Percentiles rank a stretch among this genome's conserved stretches.
phyloP scores from a whole-genome alignment of 2,329 filamentous ascomycete genomes.

The Aspergillus sp. region DNA sequence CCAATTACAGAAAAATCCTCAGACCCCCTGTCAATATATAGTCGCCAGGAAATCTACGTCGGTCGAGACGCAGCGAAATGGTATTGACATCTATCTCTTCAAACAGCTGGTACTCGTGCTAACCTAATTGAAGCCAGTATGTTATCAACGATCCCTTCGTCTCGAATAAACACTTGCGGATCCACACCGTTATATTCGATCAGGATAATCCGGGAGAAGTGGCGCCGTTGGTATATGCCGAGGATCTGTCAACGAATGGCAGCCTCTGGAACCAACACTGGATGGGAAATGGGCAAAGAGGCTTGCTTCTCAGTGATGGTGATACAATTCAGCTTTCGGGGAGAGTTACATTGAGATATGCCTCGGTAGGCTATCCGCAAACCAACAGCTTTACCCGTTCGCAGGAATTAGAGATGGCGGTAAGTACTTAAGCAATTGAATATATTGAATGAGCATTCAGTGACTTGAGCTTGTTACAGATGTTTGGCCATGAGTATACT shows the following conservation, averaged over 20 bases:
- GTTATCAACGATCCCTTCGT: constrained; percentile 34
- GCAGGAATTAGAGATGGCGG: constrained; percentile 38
- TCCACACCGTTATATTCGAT: constrained; percentile 46
- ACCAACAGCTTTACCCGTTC: constrained; percentile 21
- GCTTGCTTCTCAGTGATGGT: constrained; percentile 39
- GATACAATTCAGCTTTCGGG: constrained; percentile 36
- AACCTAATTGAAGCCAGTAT: constrained; percentile 29
- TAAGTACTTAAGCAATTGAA: constrained; percentile 14
- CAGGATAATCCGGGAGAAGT: constrained; percentile 36
- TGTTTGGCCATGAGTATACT: constrained; percentile 33
- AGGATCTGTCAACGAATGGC: constrained; percentile 45
- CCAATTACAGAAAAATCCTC: constrained; percentile 13
- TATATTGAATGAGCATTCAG: neutral
- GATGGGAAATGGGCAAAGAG: constrained; percentile 34
- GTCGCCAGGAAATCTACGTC: constrained; percentile 35
- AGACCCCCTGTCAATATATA: constrained; percentile 25
- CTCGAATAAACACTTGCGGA: constrained; percentile 44
- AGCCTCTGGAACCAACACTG: constrained; percentile 39
- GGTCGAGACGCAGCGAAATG: constrained; percentile 36
- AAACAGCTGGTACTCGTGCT: constrained; percentile 1
- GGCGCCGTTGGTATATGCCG: constrained; percentile 44
- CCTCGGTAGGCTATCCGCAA: constrained; percentile 4
- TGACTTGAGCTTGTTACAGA: constrained; percentile 18
- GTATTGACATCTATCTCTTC: constrained; percentile 10
- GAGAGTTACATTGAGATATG: constrained; percentile 23